Evolutionary conservation across 2,329 filamentous ascomycete species (phyloP), one percentile per base, ranked within the genome.

Genomic region (Fusarium piperis): DNA sequence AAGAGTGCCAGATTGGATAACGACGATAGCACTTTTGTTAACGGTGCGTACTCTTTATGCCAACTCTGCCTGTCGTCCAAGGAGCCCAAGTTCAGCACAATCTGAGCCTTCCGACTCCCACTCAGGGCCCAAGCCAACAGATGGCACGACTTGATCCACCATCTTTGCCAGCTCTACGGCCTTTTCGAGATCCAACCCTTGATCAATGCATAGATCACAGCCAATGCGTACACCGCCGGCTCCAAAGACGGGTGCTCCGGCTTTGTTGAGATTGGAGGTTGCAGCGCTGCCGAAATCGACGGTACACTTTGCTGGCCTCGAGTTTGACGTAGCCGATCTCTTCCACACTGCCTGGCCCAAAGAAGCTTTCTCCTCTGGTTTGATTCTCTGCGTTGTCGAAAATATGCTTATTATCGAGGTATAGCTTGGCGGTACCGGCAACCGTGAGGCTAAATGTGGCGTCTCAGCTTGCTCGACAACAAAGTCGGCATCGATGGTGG

Each of bases 51-150:
- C 89, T 2, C 89, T 88, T 13, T 85, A 79, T 74, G 95, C 92
- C 60, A 97, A 82, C 23, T 88, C 85, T 74, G 96, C 92, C 48
- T 92, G 89, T 39, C 88, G 86, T 20, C 91, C 88, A 81, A 94
- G 95, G 0, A 96, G 85, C 26, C 91, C 92, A 79, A 97, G 89
- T 79, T 92, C 92, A 73, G 91, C 92, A 39, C 94, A 90, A 81
- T 97, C 94, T 48, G 88, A 85, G 33, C 92, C 92, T 81, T 95
- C 93, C 0, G 91, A 91, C 79, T 95, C 93, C 92, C 93, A 95
- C 76, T 95, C 93, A 35, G 87, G 88, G 75, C 94, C 95, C 53
- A 96, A 86, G 2, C 94, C 94, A 3, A 91, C 91, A 76, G 93
- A 93, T 58, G 95, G 84, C 67, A 96, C 87, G 53, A 95, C 93